Evolutionary conservation across 768 basidiomycete genomes (phyloP).

Genomic region (Daedaleopsis sinensis): DNA sequence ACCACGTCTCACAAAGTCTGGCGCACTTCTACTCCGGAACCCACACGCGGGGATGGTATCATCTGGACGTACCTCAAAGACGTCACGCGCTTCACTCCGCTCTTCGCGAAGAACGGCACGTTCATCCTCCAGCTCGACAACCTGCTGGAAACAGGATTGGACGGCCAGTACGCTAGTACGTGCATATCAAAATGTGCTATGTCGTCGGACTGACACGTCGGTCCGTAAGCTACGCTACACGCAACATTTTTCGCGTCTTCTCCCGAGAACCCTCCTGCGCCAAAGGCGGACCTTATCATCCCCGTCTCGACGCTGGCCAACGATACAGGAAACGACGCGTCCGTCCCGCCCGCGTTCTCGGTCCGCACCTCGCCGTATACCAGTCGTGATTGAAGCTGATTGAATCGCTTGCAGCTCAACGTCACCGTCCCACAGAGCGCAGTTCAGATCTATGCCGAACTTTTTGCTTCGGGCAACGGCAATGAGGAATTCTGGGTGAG

Average conservation of each 20-base stretch:
- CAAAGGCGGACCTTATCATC: conserved; percentile 64
- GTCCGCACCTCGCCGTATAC: conserved; percentile 37
- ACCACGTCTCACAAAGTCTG: conserved; percentile 50
- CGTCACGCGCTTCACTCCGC: conserved; percentile 69
- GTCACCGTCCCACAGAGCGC: conserved; percentile 73
- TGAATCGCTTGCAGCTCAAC: conserved; percentile 47
- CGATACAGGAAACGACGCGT: conserved; percentile 69
- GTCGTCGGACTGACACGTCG: neutral
- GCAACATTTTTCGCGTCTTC: conserved; percentile 77
- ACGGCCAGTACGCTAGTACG: conserved; percentile 72
- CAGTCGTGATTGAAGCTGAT: neutral
- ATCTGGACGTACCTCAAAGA: conserved; percentile 82
- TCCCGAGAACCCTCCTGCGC: conserved; percentile 53
- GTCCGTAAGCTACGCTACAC: conserved; percentile 55
- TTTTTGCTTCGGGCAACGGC: conserved; percentile 69
- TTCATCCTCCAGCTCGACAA: conserved; percentile 80
- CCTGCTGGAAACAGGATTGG: conserved; percentile 54
- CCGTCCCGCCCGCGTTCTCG: conserved; percentile 74
- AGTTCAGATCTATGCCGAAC: conserved; percentile 66
- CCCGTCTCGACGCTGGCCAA: conserved; percentile 69
- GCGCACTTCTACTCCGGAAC: conserved; percentile 83
- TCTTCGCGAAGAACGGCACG: conserved; percentile 67
- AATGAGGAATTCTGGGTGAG: conserved; percentile 80
- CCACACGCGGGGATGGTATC: conserved; percentile 64
- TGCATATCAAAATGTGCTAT: conserved; percentile 15